phyloP scores from a whole-genome alignment of 169 alveolate species.

The Fabrea salina region DNA sequence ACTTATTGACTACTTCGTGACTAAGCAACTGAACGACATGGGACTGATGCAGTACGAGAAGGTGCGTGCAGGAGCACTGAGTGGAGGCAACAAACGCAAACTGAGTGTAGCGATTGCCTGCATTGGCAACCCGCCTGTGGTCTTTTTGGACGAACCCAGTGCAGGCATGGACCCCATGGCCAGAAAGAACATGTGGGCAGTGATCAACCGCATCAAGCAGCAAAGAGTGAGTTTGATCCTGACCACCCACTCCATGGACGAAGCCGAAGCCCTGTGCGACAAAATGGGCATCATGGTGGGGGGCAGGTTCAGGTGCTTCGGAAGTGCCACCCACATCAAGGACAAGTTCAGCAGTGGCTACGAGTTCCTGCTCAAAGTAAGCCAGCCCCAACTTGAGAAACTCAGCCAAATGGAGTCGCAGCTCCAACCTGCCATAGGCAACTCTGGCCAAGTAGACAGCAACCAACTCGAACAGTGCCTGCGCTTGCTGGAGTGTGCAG shows the following conservation, averaged over 20 bases:
- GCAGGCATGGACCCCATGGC: slow-evolving; percentile 89
- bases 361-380: slow-evolving; percentile 4
- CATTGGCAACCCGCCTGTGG: slow-evolving; percentile 84
- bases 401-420: background rate
- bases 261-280: slow-evolving; percentile 84
- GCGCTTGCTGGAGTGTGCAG: background rate
- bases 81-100: slow-evolving; percentile 87
- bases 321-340: slow-evolving; percentile 65
- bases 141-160: slow-evolving; percentile 87
- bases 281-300: slow-evolving; percentile 80
- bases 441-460: no score
- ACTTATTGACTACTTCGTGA: slow-evolving; percentile 42
- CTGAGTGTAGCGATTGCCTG: slow-evolving; percentile 82
- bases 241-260: slow-evolving; percentile 87
- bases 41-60: slow-evolving; percentile 57
- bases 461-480: no score
- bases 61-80: slow-evolving; percentile 65
- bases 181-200: slow-evolving; percentile 84
- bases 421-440: no score
- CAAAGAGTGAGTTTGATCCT: slow-evolving; percentile 67
- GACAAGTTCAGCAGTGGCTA: slow-evolving; percentile 57
- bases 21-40: slow-evolving; percentile 62
- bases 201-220: slow-evolving; percentile 65
- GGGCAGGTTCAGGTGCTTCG: slow-evolving; percentile 81
- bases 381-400: background rate